Conservation (phyloP, 2,329 filamentous ascomycete genomes). For the Beauveria pseudobassiana region DNA sequence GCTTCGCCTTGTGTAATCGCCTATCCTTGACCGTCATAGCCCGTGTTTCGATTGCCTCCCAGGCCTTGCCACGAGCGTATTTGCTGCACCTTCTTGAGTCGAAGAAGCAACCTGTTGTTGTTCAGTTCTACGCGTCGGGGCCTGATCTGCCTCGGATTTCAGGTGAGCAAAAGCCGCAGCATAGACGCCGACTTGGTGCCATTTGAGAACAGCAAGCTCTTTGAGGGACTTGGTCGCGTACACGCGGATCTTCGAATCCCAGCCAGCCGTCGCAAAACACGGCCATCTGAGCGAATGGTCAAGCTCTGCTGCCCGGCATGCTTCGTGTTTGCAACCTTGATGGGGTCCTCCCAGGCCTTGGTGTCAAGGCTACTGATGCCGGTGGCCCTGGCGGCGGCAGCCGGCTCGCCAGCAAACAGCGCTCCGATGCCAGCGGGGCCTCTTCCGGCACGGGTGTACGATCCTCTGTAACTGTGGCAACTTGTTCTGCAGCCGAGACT, state of each 20-base stretch:
- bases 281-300: slow-evolving; percentile 68
- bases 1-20: slow-evolving; percentile 55
- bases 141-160: not conserved
- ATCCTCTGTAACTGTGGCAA: not conserved
- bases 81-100: not conserved
- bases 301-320: slow-evolving; percentile 87
- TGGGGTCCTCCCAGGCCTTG: slow-evolving; percentile 36
- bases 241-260: slow-evolving; percentile 76
- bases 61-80: not conserved
- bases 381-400: slow-evolving; percentile 11
- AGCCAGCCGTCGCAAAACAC: slow-evolving; percentile 87
- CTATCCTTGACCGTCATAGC: slow-evolving; percentile 48
- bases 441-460: not conserved
- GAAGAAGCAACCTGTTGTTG: not conserved
- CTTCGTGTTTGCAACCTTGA: slow-evolving; percentile 65
- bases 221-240: slow-evolving; percentile 76
- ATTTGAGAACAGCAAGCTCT: slow-evolving; percentile 86
- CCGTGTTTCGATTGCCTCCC: slow-evolving; percentile 8
- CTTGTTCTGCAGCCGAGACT: not conserved
- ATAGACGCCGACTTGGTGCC: slow-evolving; percentile 87
- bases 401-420: not conserved
- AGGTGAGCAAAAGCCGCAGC: slow-evolving; percentile 63
- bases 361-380: not conserved
- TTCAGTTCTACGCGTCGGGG: no score
- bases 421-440: slow-evolving; percentile 1